A percentile compares a stretch with the other conserved stretches of the same genome.
These are phyloP conservation scores for Aristolochia californica DNA, from an alignment of 164 flowering plant species.

Conservation along the genomic window DNA sequence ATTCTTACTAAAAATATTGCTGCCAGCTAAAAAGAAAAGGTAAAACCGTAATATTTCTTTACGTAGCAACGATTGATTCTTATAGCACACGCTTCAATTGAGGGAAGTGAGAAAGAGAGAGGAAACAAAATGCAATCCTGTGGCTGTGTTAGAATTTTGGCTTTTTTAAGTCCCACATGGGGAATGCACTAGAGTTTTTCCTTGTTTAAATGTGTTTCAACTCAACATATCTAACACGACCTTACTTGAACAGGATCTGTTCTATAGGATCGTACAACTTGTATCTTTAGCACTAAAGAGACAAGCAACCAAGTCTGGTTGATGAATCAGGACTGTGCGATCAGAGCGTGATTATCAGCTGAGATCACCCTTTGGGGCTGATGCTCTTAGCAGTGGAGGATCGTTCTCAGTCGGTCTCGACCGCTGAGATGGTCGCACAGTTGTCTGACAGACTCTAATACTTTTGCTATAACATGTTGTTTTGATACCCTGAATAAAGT, in stretches of 20 bases:
- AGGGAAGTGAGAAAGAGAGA: too few species aligned
- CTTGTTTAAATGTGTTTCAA: too few species aligned
- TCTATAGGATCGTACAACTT: conserved; percentile 1
- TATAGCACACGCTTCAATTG: too few species aligned
- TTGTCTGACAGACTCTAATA: conserved; percentile 1
- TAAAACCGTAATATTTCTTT: too few species aligned
- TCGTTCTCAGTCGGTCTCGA: conserved; percentile 1
- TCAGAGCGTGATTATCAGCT: conserved; percentile 2
- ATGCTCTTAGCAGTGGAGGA: not conserved
- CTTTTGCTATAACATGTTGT: too few species aligned
- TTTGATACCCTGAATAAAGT: too few species aligned
- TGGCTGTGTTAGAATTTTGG: too few species aligned
- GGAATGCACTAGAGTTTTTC: not conserved
- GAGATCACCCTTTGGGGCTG: not conserved
- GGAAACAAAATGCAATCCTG: too few species aligned
- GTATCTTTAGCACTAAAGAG: not conserved
- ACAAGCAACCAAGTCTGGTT: conserved; percentile 1
- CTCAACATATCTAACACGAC: not conserved
- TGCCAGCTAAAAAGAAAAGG: too few species aligned
- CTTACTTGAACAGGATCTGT: conserved; percentile 3
- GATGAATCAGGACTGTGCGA: not conserved
- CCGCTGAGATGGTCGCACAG: conserved; percentile 1
- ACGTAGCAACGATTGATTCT: too few species aligned
- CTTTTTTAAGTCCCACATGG: not conserved
- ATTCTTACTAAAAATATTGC: too few species aligned